phyloP scores from a whole-genome alignment of 164 flowering plant species.

The Euptelea pleiosperma region DNA sequence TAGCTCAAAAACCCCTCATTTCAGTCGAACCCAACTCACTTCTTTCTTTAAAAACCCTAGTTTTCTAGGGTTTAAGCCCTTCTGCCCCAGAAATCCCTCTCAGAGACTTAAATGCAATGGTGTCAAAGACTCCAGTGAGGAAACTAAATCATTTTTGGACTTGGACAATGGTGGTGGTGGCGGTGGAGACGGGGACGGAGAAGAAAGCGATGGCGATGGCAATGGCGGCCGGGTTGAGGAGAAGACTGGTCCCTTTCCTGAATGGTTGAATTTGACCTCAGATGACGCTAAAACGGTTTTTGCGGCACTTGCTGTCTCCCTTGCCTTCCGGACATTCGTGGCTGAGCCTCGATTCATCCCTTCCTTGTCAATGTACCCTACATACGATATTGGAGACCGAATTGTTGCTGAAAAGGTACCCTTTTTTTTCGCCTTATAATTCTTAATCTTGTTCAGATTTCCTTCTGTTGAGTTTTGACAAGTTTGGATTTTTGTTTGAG shows the following conservation, averaged over 20 bases:
- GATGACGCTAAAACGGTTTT: constrained; percentile 86
- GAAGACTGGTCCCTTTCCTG: constrained; percentile 48
- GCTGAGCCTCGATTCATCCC: constrained; percentile 98
- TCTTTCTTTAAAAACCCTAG: constrained; percentile 17
- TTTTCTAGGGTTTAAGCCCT: constrained; percentile 19
- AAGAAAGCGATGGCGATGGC: constrained; percentile 43
- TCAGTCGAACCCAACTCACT: constrained; percentile 22
- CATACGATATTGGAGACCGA: constrained; percentile 92
- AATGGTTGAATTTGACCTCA: constrained; percentile 68
- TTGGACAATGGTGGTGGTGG: constrained; percentile 26
- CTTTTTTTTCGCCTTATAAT: constrained; percentile 1
- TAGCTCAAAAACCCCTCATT: constrained; percentile 14
- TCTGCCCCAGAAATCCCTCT: constrained; percentile 11
- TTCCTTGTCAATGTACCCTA: constrained; percentile 97
- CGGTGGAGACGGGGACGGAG: constrained; percentile 48
- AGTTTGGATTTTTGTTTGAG: constrained; percentile 5
- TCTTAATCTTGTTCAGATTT: neutral
- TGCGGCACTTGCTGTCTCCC: constrained; percentile 71
- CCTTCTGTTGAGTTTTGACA: neutral
- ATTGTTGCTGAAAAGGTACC: constrained; percentile 93
- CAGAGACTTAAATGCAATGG: constrained; percentile 37
- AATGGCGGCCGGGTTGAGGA: constrained; percentile 36
- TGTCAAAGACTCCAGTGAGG: constrained; percentile 45
- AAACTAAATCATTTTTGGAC: constrained; percentile 34
- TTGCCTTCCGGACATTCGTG: constrained; percentile 79